Percentiles rank a stretch among this genome's conserved stretches.
phyloP scores from a whole-genome alignment of 345 rosid species.

The Chamaenerion angustifolium region DNA sequence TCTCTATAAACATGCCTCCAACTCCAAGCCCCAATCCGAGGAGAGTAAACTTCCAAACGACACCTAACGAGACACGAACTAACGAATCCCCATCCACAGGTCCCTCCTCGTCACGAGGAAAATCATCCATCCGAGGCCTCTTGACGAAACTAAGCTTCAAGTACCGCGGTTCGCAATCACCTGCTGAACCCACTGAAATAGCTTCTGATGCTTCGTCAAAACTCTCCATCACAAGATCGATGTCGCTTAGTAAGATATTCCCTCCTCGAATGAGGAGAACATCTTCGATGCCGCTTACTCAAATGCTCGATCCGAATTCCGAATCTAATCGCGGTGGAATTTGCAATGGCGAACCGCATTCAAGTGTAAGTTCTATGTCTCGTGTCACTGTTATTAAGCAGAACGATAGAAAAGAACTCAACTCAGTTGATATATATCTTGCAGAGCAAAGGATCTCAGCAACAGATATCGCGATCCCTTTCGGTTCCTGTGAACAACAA shows the following conservation, averaged over 20 bases:
- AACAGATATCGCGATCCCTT: conserved; percentile 55
- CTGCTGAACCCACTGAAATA: conserved; percentile 35
- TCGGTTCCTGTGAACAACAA: conserved; percentile 68
- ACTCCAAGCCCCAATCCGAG: conserved; percentile 71
- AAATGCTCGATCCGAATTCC: conserved; percentile 22
- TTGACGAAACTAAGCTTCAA: conserved; percentile 51
- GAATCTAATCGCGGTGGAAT: conserved; percentile 36
- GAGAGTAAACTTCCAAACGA: conserved; percentile 65
- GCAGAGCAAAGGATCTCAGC: conserved; percentile 43
- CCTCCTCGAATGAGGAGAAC: conserved; percentile 71
- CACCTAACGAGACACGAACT: conserved; percentile 32
- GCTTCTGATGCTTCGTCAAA: conserved; percentile 31
- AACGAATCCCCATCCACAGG: conserved; percentile 43
- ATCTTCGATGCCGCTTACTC: conserved; percentile 67
- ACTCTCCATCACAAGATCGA: conserved; percentile 58
- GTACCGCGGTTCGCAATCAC: conserved; percentile 23
- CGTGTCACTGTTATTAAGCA: too few species aligned
- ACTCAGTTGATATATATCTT: neutral
- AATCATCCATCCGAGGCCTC: conserved; percentile 51
- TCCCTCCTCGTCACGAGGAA: conserved; percentile 35
- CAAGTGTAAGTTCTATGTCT: conserved; percentile 35
- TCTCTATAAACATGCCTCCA: conserved; percentile 49
- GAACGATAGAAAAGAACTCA: too few species aligned
- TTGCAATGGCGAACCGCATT: conserved; percentile 23
- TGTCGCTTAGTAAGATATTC: conserved; percentile 71